A percentile compares a stretch with the other conserved stretches of the same genome.
phyloP scores from a whole-genome alignment of 208 protist genomes.

The Crithidia sp. region DNA sequence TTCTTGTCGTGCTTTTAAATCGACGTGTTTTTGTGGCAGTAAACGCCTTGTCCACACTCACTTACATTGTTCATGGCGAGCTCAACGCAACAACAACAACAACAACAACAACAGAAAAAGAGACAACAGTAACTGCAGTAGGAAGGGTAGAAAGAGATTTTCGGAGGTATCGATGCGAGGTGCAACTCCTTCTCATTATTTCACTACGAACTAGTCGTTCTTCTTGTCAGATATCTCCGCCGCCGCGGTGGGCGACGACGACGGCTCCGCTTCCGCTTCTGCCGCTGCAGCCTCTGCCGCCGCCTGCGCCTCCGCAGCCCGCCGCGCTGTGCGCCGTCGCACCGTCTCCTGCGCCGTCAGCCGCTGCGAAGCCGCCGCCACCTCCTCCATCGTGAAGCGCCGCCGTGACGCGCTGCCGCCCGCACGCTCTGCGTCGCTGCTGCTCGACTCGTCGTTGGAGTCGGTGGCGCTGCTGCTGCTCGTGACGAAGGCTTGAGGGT shows the following conservation, averaged over 20 bases:
- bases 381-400: constrained; percentile 35
- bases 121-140: not conserved
- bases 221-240: constrained; percentile 13
- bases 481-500: constrained; percentile 27
- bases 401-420: not conserved
- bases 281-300: constrained; percentile 1
- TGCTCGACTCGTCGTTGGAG: constrained; percentile 15
- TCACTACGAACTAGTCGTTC: not conserved
- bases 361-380: constrained; percentile 14
- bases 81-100: not conserved
- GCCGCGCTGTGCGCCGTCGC: constrained; percentile 2
- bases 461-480: constrained; percentile 13
- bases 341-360: constrained; percentile 25
- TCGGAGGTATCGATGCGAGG: no score
- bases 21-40: no score
- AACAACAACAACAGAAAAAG: constrained; percentile 4
- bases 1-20: no score
- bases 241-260: not conserved
- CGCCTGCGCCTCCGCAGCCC: not conserved
- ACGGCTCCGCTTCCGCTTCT: not conserved
- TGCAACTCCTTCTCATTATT: no score
- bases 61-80: no score
- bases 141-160: not conserved
- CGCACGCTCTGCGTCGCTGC: constrained; percentile 9
- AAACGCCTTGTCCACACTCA: no score